These are phyloP conservation scores for Mycena floridula DNA, from an alignment of 768 basidiomycete species.

Conservation along the genomic window DNA sequence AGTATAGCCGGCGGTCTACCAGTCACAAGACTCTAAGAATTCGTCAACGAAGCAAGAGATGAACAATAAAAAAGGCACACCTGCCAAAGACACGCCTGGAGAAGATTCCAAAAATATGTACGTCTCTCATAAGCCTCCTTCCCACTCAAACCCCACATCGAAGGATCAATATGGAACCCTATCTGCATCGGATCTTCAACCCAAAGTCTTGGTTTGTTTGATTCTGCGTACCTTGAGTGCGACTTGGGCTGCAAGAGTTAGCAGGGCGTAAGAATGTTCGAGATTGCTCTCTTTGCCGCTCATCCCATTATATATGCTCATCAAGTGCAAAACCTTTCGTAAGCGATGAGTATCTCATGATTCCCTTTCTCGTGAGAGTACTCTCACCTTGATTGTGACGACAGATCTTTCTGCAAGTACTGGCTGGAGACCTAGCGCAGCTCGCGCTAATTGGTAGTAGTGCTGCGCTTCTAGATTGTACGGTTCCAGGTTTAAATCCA, in stretches of 20 bases:
- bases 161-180: slow-evolving; percentile 48
- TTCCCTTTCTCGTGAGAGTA: not conserved
- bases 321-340: slow-evolving; percentile 37
- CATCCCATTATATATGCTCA: slow-evolving; percentile 50
- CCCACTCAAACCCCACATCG: slow-evolving; percentile 42
- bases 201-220: not conserved
- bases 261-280: slow-evolving; percentile 38
- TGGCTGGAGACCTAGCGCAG: slow-evolving; percentile 39
- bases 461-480: slow-evolving; percentile 48
- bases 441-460: slow-evolving; percentile 42
- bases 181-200: slow-evolving; percentile 22
- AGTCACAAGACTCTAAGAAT: slow-evolving; percentile 35
- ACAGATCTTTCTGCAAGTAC: slow-evolving; percentile 37
- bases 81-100: slow-evolving; percentile 33
- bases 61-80: not conserved
- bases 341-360: not conserved
- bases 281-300: slow-evolving; percentile 46
- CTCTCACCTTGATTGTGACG: slow-evolving; percentile 35
- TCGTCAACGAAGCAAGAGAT: slow-evolving; percentile 4
- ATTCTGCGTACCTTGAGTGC: slow-evolving; percentile 44
- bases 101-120: slow-evolving; percentile 49
- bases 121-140: slow-evolving; percentile 48
- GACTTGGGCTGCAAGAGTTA: slow-evolving; percentile 42
- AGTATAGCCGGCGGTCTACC: slow-evolving; percentile 43
- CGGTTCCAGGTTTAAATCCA: slow-evolving; percentile 38